Conservation (phyloP, 768 basidiomycete species). For the Fomitopsis serialis region DNA sequence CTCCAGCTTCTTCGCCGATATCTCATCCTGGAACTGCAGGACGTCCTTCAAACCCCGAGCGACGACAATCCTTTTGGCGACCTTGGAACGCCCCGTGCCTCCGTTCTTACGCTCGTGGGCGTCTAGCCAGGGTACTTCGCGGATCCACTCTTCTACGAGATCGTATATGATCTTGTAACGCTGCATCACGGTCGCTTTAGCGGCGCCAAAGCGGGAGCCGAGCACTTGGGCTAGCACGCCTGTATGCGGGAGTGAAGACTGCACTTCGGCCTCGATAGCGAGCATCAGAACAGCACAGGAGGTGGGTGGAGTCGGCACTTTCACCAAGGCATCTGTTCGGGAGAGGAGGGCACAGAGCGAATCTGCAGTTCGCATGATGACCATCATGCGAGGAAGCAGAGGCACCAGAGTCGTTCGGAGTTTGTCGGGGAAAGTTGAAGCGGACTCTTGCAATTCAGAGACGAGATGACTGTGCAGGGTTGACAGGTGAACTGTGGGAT, state of each 20-base stretch:
- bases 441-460: slow-evolving; percentile 10
- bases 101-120: slow-evolving; percentile 39
- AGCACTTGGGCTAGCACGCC: slow-evolving; percentile 54
- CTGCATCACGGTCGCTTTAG: slow-evolving; percentile 53
- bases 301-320: slow-evolving; percentile 38
- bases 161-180: slow-evolving; percentile 67
- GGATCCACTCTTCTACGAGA: slow-evolving; percentile 50
- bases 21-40: slow-evolving; percentile 60
- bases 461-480: slow-evolving; percentile 48
- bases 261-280: slow-evolving; percentile 62
- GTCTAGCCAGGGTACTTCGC: slow-evolving; percentile 71
- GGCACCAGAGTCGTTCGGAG: slow-evolving; percentile 15
- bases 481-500: slow-evolving; percentile 57
- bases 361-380: slow-evolving; percentile 14
- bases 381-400: slow-evolving; percentile 12
- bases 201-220: slow-evolving; percentile 43
- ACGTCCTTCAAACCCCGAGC: slow-evolving; percentile 68
- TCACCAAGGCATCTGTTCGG: slow-evolving; percentile 25
- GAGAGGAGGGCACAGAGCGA: slow-evolving; percentile 18
- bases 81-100: slow-evolving; percentile 47
- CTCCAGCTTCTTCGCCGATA: slow-evolving; percentile 41
- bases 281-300: slow-evolving; percentile 70
- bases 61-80: slow-evolving; percentile 57
- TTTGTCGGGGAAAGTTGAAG: slow-evolving; percentile 11
- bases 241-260: slow-evolving; percentile 45